Conservation (phyloP, 371 early-diverging fungal genomes). For the Apophysomyces trapeziformis region DNA sequence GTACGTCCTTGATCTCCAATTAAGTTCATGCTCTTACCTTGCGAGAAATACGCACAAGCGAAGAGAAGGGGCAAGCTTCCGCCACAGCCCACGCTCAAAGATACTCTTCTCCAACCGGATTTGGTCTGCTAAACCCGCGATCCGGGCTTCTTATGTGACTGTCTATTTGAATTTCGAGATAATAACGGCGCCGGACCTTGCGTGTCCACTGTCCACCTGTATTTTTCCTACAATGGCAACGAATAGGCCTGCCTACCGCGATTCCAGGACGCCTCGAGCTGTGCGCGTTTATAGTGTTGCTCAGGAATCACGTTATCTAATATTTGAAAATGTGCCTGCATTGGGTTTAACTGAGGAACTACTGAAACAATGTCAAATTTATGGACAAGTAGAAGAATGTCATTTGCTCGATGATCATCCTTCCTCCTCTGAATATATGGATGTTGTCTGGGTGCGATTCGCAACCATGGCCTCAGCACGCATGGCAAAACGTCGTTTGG, state of each 20-base stretch:
- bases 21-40: background rate
- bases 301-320: conserved; percentile 58
- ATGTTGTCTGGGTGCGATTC: conserved; percentile 44
- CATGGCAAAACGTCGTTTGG: conserved; percentile 45
- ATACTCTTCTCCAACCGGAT: background rate
- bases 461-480: conserved; percentile 36
- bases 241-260: conserved; percentile 39
- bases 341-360: conserved; percentile 40
- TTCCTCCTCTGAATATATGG: conserved; percentile 29
- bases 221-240: conserved; percentile 18
- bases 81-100: background rate
- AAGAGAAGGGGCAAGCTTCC: background rate
- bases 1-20: background rate
- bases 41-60: conserved; percentile 9
- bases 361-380: conserved; percentile 28
- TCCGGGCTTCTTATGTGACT: background rate
- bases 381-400: conserved; percentile 41
- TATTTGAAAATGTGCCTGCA: conserved; percentile 54
- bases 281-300: conserved; percentile 55
- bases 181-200: too few species aligned
- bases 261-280: conserved; percentile 39
- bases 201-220: background rate
- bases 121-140: background rate
- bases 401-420: conserved; percentile 38
- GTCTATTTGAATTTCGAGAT: too few species aligned